Evolutionary conservation across 2,329 filamentous ascomycete species (phyloP), one percentile per base, ranked within the genome.

Genomic region (Penicillium sp.): DNA sequence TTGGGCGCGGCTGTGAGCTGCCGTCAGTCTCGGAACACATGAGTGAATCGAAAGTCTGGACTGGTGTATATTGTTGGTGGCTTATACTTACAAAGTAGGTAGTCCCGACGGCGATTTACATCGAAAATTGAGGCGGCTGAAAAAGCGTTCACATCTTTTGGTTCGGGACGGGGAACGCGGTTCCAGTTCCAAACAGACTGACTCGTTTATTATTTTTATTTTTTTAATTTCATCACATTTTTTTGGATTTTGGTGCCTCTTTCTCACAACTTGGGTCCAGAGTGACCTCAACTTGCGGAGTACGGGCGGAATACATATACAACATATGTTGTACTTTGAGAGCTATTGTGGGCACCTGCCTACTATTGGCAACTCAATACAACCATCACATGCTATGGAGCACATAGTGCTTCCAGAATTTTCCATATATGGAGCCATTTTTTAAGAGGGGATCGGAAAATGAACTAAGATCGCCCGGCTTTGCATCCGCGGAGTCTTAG

Each of bases 401-500:
- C 14, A 18, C 23, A 44, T 50, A 34, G 46, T 50, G 36, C 46
- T 65, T 65, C 62, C 57, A 65, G 62, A 65, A 55, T 27, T 54
- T 64, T 59, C 59, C 47, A 40, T 49, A 18, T 40, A 51, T 47
- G 36, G 46, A 47, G 44, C 32, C 45, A 26, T 11, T 13, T 29
- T 29, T 34, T 18, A 39, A 40, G 18, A 40, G 18, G 39, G 46
- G 42, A 48, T 51, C 26, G 34, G 29, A 45, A 47, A 5, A 45
- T 36, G 36, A 35, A 51, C 58, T 49, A 57, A 40, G 61, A 62
- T 62, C 61, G 57, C 29, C 60, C 62, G 62, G 62, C 54, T 64
- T 63, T 30, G 29, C 56, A 61, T 62, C 62, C 60, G 61, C 61
- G 61, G 45, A 42, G 45, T 43, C 61, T 55, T 62, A 62, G 59